phyloP scores from a whole-genome alignment of 176 grass and related monocot species.

The Oryza rufipogon region DNA sequence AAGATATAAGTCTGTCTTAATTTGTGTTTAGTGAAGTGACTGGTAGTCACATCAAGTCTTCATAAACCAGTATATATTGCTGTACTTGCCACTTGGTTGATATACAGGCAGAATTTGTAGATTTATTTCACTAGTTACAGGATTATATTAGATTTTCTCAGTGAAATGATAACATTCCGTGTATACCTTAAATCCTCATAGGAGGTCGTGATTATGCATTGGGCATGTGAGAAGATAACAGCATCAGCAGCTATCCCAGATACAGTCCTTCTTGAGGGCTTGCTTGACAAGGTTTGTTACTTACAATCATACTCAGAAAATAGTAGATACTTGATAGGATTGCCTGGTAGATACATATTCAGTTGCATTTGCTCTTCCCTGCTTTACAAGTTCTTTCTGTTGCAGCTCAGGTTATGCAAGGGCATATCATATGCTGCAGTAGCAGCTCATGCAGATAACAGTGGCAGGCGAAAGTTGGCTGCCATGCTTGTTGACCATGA shows the following conservation, averaged over 20 bases:
- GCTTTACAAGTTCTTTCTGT: slow-evolving; percentile 43
- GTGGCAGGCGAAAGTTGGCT: slow-evolving; percentile 77
- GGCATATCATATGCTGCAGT: slow-evolving; percentile 97
- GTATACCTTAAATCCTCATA: slow-evolving; percentile 52
- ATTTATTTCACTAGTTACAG: slow-evolving; percentile 5
- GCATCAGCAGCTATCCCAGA: slow-evolving; percentile 82
- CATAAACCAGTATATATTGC: neutral
- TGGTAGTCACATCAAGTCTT: neutral
- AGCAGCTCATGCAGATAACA: slow-evolving; percentile 96
- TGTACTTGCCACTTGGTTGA: neutral
- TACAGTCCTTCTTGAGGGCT: slow-evolving; percentile 74
- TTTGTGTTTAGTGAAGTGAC: neutral
- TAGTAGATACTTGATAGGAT: slow-evolving; percentile 37
- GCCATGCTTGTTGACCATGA: slow-evolving; percentile 94
- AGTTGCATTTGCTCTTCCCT: slow-evolving; percentile 7
- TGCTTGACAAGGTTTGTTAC: slow-evolving; percentile 91
- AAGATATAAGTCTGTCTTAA: slow-evolving; percentile 10
- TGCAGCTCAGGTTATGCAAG: slow-evolving; percentile 95
- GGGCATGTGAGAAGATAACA: slow-evolving; percentile 96
- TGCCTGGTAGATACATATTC: slow-evolving; percentile 11
- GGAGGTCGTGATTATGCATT: slow-evolving; percentile 99
- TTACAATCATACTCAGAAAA: slow-evolving; percentile 15
- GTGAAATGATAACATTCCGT: slow-evolving; percentile 30
- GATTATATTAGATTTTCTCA: slow-evolving; percentile 18
- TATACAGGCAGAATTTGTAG: neutral